Base-by-base conservation (phyloP, 306 rosid species). In the Pyrus pyrifolia region DNA sequence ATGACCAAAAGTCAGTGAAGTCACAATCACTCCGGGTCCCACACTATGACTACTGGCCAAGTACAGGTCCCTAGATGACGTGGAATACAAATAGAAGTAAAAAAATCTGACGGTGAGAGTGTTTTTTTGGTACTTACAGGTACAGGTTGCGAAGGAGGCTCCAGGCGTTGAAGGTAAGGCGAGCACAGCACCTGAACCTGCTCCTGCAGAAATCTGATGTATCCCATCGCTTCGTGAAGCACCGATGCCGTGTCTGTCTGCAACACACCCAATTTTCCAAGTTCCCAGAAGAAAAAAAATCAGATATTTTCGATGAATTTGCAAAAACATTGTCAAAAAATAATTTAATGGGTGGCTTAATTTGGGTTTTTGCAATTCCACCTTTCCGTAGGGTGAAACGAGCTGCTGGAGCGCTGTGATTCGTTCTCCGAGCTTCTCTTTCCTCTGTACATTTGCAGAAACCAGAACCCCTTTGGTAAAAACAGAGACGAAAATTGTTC, bases 171-270 rank as follows among this genome's bases (percentile, higher is more conserved):
- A 70, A 95, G 83, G 79, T 90, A 95, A 68, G 98, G 96, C 9
- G 93, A 88, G 85, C 92, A 92, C 51, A 95, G 81, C 63, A 95
- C 95, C 70, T 92, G 96, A 86, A 92, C 91, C 83, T 95, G 98
- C 21, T 95, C 92, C 30, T 95, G 97, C 65, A 95, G 85, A 79
- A 95, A 95, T 74, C 84, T 90, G 76, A 95, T 95, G 72, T 95
- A 95, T 4, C 98, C 97, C 88, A 84, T 89, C 40, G 97, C 97
- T 82, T 95, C 98, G 59, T 92, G 96, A 53, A 95, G 97, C 76
- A 95, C 98, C 2, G 98, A 95, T 21, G 98, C 96, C 44, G 97
- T 95, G 77, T 95, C 98, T 42, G 97, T 89, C 98, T 95, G 93
- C 81, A 70, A 12, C 30, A 58, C 27, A 21, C 81, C 57, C 81